phyloP scores from a whole-genome alignment of 2,329 filamentous ascomycete genomes.

The Diaporthe eres region DNA sequence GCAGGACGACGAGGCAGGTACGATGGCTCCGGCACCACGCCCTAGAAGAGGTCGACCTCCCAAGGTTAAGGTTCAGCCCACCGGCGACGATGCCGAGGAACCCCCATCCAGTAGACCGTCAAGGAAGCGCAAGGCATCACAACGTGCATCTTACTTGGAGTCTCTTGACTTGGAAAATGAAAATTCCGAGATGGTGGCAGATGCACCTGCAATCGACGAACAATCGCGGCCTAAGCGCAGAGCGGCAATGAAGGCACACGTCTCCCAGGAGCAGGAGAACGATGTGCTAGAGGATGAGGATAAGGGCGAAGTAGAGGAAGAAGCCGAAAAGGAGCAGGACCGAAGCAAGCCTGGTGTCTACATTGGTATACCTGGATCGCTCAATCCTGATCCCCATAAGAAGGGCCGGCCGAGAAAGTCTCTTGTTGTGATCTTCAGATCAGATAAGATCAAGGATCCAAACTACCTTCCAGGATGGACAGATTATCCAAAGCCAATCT shows the following conservation, averaged over 20 bases:
- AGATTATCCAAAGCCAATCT: conserved; percentile 31
- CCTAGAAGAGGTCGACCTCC: conserved; percentile 15
- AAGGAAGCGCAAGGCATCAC: conserved; percentile 39
- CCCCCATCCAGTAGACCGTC: background rate
- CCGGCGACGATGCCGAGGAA: background rate
- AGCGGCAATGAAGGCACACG: conserved; percentile 15
- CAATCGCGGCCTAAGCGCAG: conserved; percentile 18
- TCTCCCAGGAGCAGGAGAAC: background rate
- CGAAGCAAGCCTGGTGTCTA: conserved; percentile 43
- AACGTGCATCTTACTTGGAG: conserved; percentile 29
- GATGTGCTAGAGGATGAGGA: background rate
- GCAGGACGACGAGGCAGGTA: background rate
- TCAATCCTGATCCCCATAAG: conserved; percentile 43
- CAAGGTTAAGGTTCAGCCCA: conserved; percentile 2
- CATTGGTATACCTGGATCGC: conserved; percentile 48
- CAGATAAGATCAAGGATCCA: conserved; percentile 46
- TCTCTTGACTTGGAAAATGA: background rate
- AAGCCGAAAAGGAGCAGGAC: conserved; percentile 27
- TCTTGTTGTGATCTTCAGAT: conserved; percentile 50
- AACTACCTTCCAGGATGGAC: conserved; percentile 41
- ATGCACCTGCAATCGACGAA: background rate
- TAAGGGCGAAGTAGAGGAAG: conserved; percentile 17
- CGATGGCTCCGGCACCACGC: background rate
- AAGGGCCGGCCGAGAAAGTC: conserved; percentile 52
- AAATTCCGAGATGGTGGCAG: background rate